Conservation (phyloP, 2,329 filamentous ascomycete genomes). For the Salinomyces thailandicus region DNA sequence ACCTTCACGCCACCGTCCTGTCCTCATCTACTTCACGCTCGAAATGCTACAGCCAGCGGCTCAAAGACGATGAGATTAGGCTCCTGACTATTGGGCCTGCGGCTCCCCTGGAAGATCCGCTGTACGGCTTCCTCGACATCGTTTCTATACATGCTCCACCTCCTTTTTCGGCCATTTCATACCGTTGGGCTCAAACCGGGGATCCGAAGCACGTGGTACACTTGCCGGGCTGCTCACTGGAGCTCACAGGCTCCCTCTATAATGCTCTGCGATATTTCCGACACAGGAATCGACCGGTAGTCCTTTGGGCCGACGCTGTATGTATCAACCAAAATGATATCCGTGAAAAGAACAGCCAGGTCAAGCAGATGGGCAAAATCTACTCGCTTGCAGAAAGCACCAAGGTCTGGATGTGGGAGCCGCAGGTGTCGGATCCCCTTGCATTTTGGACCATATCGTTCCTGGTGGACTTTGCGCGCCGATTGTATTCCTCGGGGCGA, state of each 20-base stretch:
- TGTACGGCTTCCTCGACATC: not conserved
- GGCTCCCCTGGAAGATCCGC: too few relatives aligned
- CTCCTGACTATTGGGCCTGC: not conserved
- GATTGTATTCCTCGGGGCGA: too few relatives aligned
- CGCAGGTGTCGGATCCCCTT: not conserved
- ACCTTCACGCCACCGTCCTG: too few relatives aligned
- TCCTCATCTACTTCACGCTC: too few relatives aligned
- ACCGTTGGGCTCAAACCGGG: too few relatives aligned
- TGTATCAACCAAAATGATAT: constrained; percentile 15
- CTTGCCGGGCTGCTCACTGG: too few relatives aligned
- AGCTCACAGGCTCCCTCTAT: constrained; percentile 2
- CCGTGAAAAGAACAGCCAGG: constrained; percentile 11
- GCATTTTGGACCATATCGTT: not conserved
- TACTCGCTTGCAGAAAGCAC: constrained; percentile 24
- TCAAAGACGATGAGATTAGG: too few relatives aligned
- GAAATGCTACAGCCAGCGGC: too few relatives aligned
- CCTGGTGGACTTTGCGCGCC: too few relatives aligned
- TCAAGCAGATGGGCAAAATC: constrained; percentile 26
- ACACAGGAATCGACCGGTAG: not conserved
- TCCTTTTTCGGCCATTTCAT: not conserved
- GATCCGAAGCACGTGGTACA: too few relatives aligned
- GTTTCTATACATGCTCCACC: not conserved
- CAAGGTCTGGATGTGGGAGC: constrained; percentile 5
- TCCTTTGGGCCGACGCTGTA: constrained; percentile 16
- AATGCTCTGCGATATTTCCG: constrained; percentile 5